Evolutionary conservation across 2,329 filamentous ascomycete species (phyloP).

Genomic region (Lasiodiplodia citricola): DNA sequence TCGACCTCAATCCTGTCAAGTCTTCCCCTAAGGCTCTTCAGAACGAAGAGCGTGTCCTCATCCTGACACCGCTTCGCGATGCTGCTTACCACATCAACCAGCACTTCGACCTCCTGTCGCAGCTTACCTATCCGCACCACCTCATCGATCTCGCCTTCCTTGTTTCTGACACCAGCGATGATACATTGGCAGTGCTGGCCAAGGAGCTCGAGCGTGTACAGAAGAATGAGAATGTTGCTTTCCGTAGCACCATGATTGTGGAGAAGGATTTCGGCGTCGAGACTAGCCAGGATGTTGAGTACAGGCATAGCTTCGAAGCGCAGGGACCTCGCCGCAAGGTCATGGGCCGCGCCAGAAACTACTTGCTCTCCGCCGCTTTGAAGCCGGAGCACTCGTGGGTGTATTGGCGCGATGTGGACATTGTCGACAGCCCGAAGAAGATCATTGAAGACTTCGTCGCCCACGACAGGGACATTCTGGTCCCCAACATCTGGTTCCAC

Average conservation of each 20-base stretch:
- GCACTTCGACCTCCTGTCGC: constrained; percentile 90
- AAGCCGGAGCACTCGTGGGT: constrained; percentile 98
- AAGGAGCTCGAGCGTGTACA: constrained; percentile 89
- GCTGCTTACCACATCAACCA: constrained; percentile 80
- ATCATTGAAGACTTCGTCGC: constrained; percentile 96
- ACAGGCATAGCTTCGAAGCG: constrained; percentile 83
- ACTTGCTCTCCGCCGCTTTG: constrained; percentile 80
- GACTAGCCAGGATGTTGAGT: constrained; percentile 78
- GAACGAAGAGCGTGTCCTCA: constrained; percentile 86
- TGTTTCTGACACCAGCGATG: constrained; percentile 88
- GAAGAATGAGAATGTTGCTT: constrained; percentile 77
- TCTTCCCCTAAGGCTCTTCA: constrained; percentile 78
- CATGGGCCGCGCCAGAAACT: constrained; percentile 91
- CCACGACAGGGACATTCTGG: constrained; percentile 89
- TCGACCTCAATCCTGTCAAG: constrained; percentile 84
- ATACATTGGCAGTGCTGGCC: constrained; percentile 85
- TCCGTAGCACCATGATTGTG: constrained; percentile 82
- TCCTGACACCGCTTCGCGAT: constrained; percentile 92
- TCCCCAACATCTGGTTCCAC: constrained; percentile 98
- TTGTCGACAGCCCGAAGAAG: constrained; percentile 82
- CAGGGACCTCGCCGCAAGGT: constrained; percentile 89
- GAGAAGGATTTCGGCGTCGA: constrained; percentile 87
- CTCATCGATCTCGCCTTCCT: constrained; percentile 95
- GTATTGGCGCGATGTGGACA: constrained; percentile 98
- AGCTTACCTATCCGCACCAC: constrained; percentile 91